Evolutionary conservation across 1,139 yeast genomes (phyloP).

Genomic region (Suhomyces choctaworum): DNA sequence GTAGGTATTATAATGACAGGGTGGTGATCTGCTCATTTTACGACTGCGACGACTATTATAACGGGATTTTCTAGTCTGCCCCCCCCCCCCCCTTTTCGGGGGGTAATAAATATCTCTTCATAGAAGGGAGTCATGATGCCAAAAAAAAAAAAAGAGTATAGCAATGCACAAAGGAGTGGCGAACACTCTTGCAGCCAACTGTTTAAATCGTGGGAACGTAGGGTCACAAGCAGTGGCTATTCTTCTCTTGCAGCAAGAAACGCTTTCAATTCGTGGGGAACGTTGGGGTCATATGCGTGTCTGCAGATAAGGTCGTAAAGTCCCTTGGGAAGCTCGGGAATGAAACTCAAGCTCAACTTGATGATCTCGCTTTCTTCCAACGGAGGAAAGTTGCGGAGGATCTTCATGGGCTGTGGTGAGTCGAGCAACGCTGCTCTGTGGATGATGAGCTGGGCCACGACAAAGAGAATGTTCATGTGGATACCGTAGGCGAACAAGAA

Average conservation of each 20-base stretch:
- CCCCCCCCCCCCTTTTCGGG: too few species aligned
- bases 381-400: constrained; percentile 71
- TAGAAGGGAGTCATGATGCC: too few species aligned
- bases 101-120: too few species aligned
- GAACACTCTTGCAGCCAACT: too few species aligned
- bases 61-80: constrained; percentile 25
- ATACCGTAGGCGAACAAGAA: constrained; percentile 88
- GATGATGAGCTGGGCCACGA: constrained; percentile 79
- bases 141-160: too few species aligned
- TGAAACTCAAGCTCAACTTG: constrained; percentile 75
- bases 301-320: constrained; percentile 69
- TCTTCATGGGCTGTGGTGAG: constrained; percentile 69
- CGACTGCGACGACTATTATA: constrained; percentile 56
- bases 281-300: constrained; percentile 65
- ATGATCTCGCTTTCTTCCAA: constrained; percentile 75
- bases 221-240: too few species aligned
- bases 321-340: constrained; percentile 70
- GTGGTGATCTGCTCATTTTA: constrained; percentile 66
- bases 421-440: constrained; percentile 61
- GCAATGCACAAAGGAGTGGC: too few species aligned
- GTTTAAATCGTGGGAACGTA: too few species aligned
- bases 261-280: constrained; percentile 38
- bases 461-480: constrained; percentile 80
- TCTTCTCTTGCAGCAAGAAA: constrained; percentile 16
- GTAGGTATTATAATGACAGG: constrained; percentile 68